Percentiles rank a stretch among this genome's conserved stretches.
phyloP scores from a whole-genome alignment of 331 rosid species.

The Stylosanthes scabra region DNA sequence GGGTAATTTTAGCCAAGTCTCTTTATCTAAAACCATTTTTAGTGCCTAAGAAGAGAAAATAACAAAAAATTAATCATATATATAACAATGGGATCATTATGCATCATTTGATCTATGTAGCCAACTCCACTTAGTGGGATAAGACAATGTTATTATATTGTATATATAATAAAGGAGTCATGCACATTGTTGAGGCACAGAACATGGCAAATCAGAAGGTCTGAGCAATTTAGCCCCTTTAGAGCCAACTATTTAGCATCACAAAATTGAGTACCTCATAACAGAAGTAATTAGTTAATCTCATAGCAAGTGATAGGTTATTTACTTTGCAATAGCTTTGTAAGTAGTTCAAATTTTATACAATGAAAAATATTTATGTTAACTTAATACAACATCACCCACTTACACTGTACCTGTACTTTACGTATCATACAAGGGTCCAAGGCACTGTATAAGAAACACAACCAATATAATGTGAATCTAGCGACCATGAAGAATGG shows the following conservation, averaged over 20 bases:
- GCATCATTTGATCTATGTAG: too few species aligned
- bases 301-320: constrained; percentile 1
- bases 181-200: constrained; percentile 31
- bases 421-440: constrained; percentile 30
- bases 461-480: constrained; percentile 34
- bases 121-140: too few species aligned
- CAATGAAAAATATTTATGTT: constrained; percentile 28
- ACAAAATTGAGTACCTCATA: constrained; percentile 7
- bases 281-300: constrained; percentile 16
- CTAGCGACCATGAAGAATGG: constrained; percentile 32
- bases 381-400: constrained; percentile 17
- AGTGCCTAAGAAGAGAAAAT: constrained; percentile 70
- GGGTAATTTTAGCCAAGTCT: constrained; percentile 81
- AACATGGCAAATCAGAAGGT: constrained; percentile 25
- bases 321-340: constrained; percentile 24
- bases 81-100: neutral
- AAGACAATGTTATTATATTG: too few species aligned
- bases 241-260: constrained; percentile 25
- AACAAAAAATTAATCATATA: constrained; percentile 29
- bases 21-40: constrained; percentile 96
- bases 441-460: constrained; percentile 23
- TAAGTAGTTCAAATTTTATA: neutral
- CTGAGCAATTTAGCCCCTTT: constrained; percentile 25
- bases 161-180: constrained; percentile 21
- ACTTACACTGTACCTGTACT: constrained; percentile 12